Evolutionary conservation across 805 yeast genomes (phyloP), one percentile per base, ranked within the genome.

Genomic region (Candida glaebosa): DNA sequence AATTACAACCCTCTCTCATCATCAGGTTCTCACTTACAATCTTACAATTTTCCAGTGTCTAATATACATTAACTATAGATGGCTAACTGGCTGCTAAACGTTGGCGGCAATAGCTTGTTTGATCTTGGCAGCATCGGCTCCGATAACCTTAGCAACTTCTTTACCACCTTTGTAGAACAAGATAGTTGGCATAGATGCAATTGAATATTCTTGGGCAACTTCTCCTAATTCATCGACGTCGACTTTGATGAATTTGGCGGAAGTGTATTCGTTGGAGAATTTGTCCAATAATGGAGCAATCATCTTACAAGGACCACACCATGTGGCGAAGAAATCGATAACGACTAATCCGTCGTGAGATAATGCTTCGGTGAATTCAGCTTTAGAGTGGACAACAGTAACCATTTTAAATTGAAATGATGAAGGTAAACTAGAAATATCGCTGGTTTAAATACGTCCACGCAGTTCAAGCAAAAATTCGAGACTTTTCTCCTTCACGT

Each of bases 241-340:
- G 41, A 93, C 81, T 77, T 91, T 89, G 79, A 78, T 75, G 78
- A 93, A 91, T 54, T 75, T 78, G 54, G 84, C 87, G 41, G 71
- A 67, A 20, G 81, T 49, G 78, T 82, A 82, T 64, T 82, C 79
- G 36, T 67, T 64, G 33, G 89, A 72, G 59, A 90, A 83, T 65
- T 84, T 84, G 61, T 90, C 96, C 54, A 91, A 71, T 71, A 87
- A 72, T 55, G 99, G 99, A 42, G 96, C 90, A 69, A 93, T 84
- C 81, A 87, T 87, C 78, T 91, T 93, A 77, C 99, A 91, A 48
- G 99, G 98, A 54, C 97, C 97, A 70, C 99, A 91, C 97, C 98
- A 93, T 47, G 90, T 81, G 56, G 98, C 98, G 61, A 79, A 90
- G 75, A 91, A 93, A 74, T 93, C 98, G 53, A 93, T 87, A 54